Evolutionary conservation across 352 stramenopile genomes (phyloP), one percentile per base, ranked within the genome.

Genomic region (Pythium sukuiense): DNA sequence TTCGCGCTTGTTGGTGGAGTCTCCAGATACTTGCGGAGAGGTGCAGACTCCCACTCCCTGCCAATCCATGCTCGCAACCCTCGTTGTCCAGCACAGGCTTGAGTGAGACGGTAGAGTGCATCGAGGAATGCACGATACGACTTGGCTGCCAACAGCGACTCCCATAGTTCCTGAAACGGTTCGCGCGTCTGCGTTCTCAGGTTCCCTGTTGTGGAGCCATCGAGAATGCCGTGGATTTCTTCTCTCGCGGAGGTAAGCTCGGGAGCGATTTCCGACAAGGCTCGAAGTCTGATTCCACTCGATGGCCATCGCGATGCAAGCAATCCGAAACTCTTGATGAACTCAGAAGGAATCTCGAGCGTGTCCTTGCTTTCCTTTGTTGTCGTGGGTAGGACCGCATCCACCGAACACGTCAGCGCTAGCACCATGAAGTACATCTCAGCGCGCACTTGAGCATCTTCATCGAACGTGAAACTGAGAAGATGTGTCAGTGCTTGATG

Each of bases 71-170:
- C n/a, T 4, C 80, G 65, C 8, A 67, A 67, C 35, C 45, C 57
- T 45, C 53, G 27, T 33, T 60, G 74, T 35, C 69, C 71, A 39
- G 67, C 39, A 7, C 76, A 79, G 1, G 83, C 62, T 29, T 75
- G 76, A 35, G 83, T 65, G 55, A 87, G 58, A 45, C 85, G 71
- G 49, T 90, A 92, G 4, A 90, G 13, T 18, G 76, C 80, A 52
- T 92, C 89, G 43, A 90, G 49, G 33, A 85, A 92, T 27, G 73
- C 81, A 1, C 71, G 72, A 54, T 89, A 81, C n/a, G 83, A 89
- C 35, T 78, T 70, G 12, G 81, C 83, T 18, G 26, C 16, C 6
- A 6, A 13, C 16, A 71, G 13, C 8, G 13, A 16, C 35, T 49
- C 12, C 64, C 58, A 66, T 29, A 62, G 0, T 14, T 6, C n/a